Conservation (phyloP, 164 flowering plant species). For the Houttuynia cordata region DNA sequence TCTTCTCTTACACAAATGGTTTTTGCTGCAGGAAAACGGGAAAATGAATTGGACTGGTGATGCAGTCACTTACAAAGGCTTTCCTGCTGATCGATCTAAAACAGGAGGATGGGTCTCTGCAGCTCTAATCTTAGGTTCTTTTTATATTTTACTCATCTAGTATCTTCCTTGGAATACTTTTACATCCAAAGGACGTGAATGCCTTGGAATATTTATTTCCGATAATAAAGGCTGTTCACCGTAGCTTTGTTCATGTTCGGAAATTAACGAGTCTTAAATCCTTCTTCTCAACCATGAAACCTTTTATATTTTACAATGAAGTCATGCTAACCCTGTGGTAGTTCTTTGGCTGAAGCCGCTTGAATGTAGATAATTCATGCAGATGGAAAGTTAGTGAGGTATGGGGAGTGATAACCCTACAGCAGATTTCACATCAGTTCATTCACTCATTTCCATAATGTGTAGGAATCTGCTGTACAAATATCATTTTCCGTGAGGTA, state of each 20-base stretch:
- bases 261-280: neutral
- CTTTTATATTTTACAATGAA: neutral
- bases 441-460: too few species aligned
- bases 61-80: slow-evolving; percentile 61
- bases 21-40: slow-evolving; percentile 23
- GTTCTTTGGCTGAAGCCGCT: too few species aligned
- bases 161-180: neutral
- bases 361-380: neutral
- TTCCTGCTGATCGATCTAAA: slow-evolving; percentile 63
- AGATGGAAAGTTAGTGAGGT: neutral
- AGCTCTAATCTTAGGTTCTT: slow-evolving; percentile 62
- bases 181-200: too few species aligned
- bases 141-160: neutral
- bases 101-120: slow-evolving; percentile 91
- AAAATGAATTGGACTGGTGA: slow-evolving; percentile 50
- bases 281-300: neutral
- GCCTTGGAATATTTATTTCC: too few species aligned
- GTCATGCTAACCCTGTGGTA: neutral
- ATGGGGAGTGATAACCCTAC: too few species aligned
- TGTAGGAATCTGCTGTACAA: too few species aligned
- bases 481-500: too few species aligned
- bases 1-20: neutral
- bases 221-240: too few species aligned
- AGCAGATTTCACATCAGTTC: too few species aligned
- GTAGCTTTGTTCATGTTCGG: neutral